Percentiles rank a stretch among this genome's conserved stretches.
phyloP scores from a whole-genome alignment of 805 yeast species.

The Ogataea henricii region DNA sequence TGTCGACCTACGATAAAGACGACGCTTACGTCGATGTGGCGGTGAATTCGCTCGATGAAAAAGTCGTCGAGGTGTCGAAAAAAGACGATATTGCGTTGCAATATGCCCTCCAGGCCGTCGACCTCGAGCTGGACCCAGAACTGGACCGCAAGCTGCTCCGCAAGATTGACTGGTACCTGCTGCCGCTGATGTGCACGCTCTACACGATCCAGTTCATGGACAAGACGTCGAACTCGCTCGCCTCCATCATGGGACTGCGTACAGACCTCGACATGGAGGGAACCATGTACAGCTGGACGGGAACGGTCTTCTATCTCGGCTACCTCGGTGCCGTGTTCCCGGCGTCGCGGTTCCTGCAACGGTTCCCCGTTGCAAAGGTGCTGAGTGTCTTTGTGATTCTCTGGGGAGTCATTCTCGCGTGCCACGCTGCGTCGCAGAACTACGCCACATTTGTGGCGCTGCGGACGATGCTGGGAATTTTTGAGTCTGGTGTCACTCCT shows the following conservation, averaged over 20 bases:
- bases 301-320: constrained; percentile 54
- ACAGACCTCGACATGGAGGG: constrained; percentile 51
- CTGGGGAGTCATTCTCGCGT: constrained; percentile 47
- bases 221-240: constrained; percentile 27
- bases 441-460: constrained; percentile 45
- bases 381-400: constrained; percentile 36
- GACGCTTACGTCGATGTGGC: constrained; percentile 1
- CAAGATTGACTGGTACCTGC: constrained; percentile 23
- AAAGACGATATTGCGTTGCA: constrained; percentile 37
- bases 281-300: constrained; percentile 47
- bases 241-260: constrained; percentile 48
- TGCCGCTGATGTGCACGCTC: constrained; percentile 25
- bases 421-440: constrained; percentile 44
- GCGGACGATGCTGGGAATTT: constrained; percentile 50
- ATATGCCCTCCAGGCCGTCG: constrained; percentile 12
- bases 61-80: constrained; percentile 28
- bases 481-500: constrained; percentile 59
- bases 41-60: constrained; percentile 28
- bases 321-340: constrained; percentile 44
- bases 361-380: constrained; percentile 42
- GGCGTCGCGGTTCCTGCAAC: constrained; percentile 44
- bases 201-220: constrained; percentile 28
- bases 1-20: neutral
- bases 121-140: constrained; percentile 11
- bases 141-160: constrained; percentile 19